Conservation (phyloP, 176 grass and related monocot genomes). For the Carex littledalei region DNA sequence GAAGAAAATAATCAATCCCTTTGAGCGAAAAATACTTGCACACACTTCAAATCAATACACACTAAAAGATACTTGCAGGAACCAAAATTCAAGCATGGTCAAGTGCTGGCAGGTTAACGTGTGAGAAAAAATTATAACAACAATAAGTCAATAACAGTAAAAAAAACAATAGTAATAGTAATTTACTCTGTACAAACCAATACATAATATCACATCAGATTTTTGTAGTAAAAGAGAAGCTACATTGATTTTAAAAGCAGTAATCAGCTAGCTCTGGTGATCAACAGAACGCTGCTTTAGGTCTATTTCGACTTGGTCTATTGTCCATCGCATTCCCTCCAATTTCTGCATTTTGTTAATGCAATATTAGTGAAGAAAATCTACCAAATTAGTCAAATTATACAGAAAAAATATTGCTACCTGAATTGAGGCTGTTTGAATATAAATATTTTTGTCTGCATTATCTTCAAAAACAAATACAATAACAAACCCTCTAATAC, state of each 20-base stretch:
- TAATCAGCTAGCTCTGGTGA: background rate
- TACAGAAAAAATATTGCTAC: background rate
- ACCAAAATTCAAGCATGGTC: too few species aligned
- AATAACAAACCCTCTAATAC: background rate
- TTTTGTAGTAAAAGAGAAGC: background rate
- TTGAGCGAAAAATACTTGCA: too few species aligned
- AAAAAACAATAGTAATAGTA: background rate
- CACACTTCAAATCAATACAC: background rate
- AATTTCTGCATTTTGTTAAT: slow-evolving; percentile 56
- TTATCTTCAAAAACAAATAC: background rate
- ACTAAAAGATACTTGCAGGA: background rate
- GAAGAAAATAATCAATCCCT: too few species aligned
- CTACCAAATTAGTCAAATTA: background rate
- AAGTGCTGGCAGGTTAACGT: too few species aligned
- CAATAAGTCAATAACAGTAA: background rate
- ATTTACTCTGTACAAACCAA: background rate
- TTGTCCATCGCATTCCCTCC: slow-evolving; percentile 97
- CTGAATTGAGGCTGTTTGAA: background rate
- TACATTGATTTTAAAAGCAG: background rate
- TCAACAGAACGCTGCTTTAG: slow-evolving; percentile 41
- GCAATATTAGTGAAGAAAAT: background rate
- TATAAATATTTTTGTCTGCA: background rate
- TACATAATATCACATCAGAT: background rate
- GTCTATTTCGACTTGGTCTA: slow-evolving; percentile 96
- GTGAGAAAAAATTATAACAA: background rate